Percentiles rank a stretch among this genome's conserved stretches.
Conservation (phyloP, 2,329 filamentous ascomycete genomes). For the Coleophoma eucalyptorum region DNA sequence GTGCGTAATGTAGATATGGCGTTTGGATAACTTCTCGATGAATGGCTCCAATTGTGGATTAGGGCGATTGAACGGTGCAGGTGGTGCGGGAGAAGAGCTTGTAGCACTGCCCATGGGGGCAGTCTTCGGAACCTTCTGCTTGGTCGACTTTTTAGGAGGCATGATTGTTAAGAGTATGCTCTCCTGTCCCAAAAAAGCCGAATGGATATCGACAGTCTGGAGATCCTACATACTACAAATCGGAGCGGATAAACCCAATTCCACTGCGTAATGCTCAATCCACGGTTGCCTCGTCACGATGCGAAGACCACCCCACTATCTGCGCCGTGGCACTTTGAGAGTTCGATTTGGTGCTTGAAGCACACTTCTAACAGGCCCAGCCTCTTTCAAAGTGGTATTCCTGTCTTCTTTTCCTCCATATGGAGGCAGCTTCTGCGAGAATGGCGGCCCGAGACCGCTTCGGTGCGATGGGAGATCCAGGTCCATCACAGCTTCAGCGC, state of each 20-base stretch:
- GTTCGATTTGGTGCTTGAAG: not conserved
- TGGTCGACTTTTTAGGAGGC: slow-evolving; percentile 24
- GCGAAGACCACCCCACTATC: not conserved
- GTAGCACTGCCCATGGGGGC: not conserved
- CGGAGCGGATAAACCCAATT: not conserved
- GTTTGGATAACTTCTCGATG: slow-evolving; percentile 58
- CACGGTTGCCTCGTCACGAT: not conserved
- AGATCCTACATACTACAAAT: not conserved
- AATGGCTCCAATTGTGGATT: slow-evolving; percentile 63
- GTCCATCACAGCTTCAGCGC: slow-evolving; percentile 84
- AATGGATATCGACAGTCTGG: not conserved
- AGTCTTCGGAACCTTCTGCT: slow-evolving; percentile 18
- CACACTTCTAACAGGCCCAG: not conserved
- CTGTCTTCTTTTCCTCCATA: slow-evolving; percentile 29
- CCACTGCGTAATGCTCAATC: not conserved
- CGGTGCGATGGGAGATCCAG: slow-evolving; percentile 73
- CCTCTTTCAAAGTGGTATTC: not conserved
- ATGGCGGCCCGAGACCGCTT: slow-evolving; percentile 95
- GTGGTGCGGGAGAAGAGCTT: slow-evolving; percentile 30
- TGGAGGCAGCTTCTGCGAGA: slow-evolving; percentile 95
- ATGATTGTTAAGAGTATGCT: slow-evolving; percentile 11
- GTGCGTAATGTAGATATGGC: slow-evolving; percentile 80
- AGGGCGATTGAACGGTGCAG: slow-evolving; percentile 65
- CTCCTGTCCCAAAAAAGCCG: not conserved
- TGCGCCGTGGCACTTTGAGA: not conserved